Evolutionary conservation across 208 protist species (phyloP).

Genomic region (Leishmania aethiopica): DNA sequence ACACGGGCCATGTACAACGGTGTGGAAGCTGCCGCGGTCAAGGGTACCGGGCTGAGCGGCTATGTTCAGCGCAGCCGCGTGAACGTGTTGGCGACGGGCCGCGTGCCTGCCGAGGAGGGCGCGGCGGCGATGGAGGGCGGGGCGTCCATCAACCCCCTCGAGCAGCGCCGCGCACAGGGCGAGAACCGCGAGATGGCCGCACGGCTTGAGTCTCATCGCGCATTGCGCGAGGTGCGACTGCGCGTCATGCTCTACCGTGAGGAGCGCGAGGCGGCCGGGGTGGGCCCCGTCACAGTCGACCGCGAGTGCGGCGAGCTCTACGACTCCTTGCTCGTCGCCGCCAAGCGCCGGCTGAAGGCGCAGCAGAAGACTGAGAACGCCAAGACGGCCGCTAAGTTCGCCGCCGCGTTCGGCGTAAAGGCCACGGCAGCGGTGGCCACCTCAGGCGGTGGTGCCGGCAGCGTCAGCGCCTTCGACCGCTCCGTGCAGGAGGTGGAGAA

Average conservation of each 20-base stretch:
- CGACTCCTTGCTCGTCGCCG: constrained; percentile 40
- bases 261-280: constrained; percentile 51
- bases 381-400: constrained; percentile 79
- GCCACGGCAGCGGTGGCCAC: background rate
- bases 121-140: constrained; percentile 25
- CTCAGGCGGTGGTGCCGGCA: background rate
- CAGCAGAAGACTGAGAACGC: constrained; percentile 38
- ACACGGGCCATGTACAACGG: constrained; percentile 76
- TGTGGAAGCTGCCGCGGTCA: constrained; percentile 61
- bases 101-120: constrained; percentile 36
- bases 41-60: constrained; percentile 84
- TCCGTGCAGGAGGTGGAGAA: constrained; percentile 51
- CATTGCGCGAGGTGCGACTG: constrained; percentile 59
- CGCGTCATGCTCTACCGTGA: constrained; percentile 73
- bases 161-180: constrained; percentile 53
- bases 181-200: constrained; percentile 72
- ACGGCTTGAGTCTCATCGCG: constrained; percentile 58
- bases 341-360: constrained; percentile 33
- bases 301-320: constrained; percentile 72
- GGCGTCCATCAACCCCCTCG: constrained; percentile 68
- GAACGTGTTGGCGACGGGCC: constrained; percentile 27
- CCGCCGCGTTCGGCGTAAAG: constrained; percentile 69
- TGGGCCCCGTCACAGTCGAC: constrained; percentile 48
- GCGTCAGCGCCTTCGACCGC: constrained; percentile 58
- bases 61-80: constrained; percentile 83